A percentile compares a stretch with the other conserved stretches of the same genome.
phyloP scores from a whole-genome alignment of 164 flowering plant species.

The Aristolochia californica region DNA sequence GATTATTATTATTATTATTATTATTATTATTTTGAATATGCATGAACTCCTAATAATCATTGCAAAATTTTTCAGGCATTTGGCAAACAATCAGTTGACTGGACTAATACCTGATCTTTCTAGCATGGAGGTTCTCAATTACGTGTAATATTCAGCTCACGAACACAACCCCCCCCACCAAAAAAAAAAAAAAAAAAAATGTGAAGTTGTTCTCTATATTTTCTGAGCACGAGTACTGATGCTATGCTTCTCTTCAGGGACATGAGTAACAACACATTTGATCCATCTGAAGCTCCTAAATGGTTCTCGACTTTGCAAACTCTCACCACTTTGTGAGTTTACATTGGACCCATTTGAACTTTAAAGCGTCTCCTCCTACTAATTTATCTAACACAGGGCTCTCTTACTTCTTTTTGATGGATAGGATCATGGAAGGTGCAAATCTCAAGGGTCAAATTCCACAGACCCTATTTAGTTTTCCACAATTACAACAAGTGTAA shows the following conservation, averaged over 20 bases:
- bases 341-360: background rate
- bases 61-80: conserved; percentile 37
- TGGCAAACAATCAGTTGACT: conserved; percentile 51
- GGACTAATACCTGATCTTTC: conserved; percentile 63
- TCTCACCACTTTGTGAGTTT: conserved; percentile 78
- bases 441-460: conserved; percentile 55
- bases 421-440: conserved; percentile 60
- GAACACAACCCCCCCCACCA: too few relatives aligned
- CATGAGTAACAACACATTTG: conserved; percentile 78
- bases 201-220: background rate
- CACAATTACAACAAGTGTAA: conserved; percentile 49
- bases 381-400: conserved; percentile 4
- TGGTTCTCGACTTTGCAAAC: conserved; percentile 77
- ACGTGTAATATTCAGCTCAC: conserved; percentile 46
- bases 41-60: background rate
- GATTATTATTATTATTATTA: too few relatives aligned
- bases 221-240: background rate
- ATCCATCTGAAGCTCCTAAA: conserved; percentile 48
- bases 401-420: conserved; percentile 1
- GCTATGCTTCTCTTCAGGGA: conserved; percentile 36
- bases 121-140: conserved; percentile 54
- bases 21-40: background rate
- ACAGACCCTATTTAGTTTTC: conserved; percentile 42
- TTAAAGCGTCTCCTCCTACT: background rate
- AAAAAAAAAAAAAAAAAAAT: too few relatives aligned